Evolutionary conservation across 1,284 basidiomycete species (phyloP), one percentile per base, ranked within the genome.

Genomic region (Sporisorium reilianum): DNA sequence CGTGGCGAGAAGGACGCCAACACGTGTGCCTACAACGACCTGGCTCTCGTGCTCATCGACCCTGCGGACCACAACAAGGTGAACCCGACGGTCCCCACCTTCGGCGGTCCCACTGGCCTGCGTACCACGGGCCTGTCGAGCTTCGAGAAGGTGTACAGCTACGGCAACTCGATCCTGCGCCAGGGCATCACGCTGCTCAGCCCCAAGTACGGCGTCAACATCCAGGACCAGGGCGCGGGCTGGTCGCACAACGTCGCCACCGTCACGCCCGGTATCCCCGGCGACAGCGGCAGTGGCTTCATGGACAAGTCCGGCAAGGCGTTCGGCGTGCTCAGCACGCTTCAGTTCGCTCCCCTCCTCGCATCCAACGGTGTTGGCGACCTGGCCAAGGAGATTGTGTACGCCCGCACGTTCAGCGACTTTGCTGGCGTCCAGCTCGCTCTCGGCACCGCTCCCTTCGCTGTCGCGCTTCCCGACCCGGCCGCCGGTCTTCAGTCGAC

Each of bases 111-210:
- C 9, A 57, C 48, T 5, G 77, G 77, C 32, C 30, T 77, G 25
- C 52, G 75, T n/a, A 50, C 61, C 0, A 42, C 46, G 6, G 70
- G 61, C 14, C 44, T 78, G n/a, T 55, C 44, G 30, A 41, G 23
- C 25, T 22, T 62, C 38, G 77, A 78, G 48, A 55, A 56, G 46
- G 63, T 77, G n/a, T 77, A 67, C 71, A 65, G 64, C 56, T 79
- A 75, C 51, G 75, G 75, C 59, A 79, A 79, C 63, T 77, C 74
- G 50, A 66, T 77, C 48, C 71, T 79, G 10, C 63, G 77, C n/a
- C 63, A 64, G 20, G 77, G 77, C 22, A 49, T 77, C 48, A 68
- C 65, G 0, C 55, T 72, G 10, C 55, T 79, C 20, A 69, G 61
- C 48, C 77, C 77, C 55, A 79, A 79, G 70, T 79, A 68, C 48